Base-by-base conservation (phyloP, 805 yeast genomes). In the Ogataea angusta region DNA sequence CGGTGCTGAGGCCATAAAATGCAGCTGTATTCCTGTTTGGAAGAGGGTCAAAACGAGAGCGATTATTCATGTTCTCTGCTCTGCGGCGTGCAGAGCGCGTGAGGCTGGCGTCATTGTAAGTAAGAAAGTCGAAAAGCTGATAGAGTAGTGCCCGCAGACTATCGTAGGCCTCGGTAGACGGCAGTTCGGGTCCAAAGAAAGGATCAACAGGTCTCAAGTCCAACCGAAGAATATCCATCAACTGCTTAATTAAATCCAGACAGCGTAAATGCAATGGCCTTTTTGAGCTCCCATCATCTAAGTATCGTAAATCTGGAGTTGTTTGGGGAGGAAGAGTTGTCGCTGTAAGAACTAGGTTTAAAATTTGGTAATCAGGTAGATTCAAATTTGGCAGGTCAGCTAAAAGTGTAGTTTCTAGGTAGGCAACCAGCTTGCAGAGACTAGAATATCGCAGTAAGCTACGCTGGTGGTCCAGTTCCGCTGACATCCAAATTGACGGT, bases 321-420 rank as follows among this genome's bases (percentile, higher is more conserved):
- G 39, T 48, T 14, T 58, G 54, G 1, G 53, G 53, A 0, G 68
- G 60, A 1, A 66, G 44, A 0, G 72, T 64, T 0, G 62, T 61
- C 18, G 70, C 42, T 1, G 75, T 66, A 31, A 71, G 54, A 8
- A 71, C 36, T 1, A 63, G 56, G 19, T 61, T 48, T 8, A 68
- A 31, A 3, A 64, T 55, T 19, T 62, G 60, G 16, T 58, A 50
- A 1, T 66, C 62, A 0, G 74, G 73, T 8, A 55, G 47, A 13
- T 51, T 45, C 19, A 61, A 33, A 1, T 18, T 16, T 4, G 66
- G 64, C 2, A 52, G 40, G 19, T 54, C 52, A 12, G 41, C 43
- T 32, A 50, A 42, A 2, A 60, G 38, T 1, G 53, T 52, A 6
- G 53, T 49, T 43, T 70, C 73, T 6, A 70, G 40, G 29, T 59